A percentile compares a stretch with the other conserved stretches of the same genome.
phyloP scores from a whole-genome alignment of 164 flowering plant species.

The Liriodendron chinense region DNA sequence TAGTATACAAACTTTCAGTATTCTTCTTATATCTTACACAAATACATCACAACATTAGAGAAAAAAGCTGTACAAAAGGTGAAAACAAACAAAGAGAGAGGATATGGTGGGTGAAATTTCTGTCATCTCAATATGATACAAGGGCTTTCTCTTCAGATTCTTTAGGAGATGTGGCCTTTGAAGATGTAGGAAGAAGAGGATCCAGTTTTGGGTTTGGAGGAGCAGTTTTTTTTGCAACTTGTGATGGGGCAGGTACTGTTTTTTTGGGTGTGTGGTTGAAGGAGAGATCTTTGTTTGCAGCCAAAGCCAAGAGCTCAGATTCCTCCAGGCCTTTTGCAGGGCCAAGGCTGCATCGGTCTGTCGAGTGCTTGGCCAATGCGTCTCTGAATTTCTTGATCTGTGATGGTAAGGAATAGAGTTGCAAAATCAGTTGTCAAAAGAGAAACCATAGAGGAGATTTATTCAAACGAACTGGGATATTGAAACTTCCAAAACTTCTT shows the following conservation, averaged over 20 bases:
- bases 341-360: slow-evolving; percentile 67
- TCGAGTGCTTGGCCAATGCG: slow-evolving; percentile 65
- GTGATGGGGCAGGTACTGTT: slow-evolving; percentile 17
- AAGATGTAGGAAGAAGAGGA: slow-evolving; percentile 20
- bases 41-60: not conserved
- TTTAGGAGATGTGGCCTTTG: slow-evolving; percentile 9
- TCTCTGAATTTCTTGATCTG: slow-evolving; percentile 86
- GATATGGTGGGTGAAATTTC: not conserved
- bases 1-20: not conserved
- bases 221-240: slow-evolving; percentile 15
- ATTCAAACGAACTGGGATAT: not conserved
- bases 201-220: slow-evolving; percentile 5
- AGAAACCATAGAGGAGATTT: not conserved
- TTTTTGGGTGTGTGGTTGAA: slow-evolving; percentile 46
- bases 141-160: slow-evolving; percentile 24
- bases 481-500: not conserved
- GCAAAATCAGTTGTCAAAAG: not conserved
- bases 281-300: slow-evolving; percentile 68
- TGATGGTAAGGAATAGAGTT: not conserved
- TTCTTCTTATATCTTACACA: slow-evolving; percentile 3
- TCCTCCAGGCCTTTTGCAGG: slow-evolving; percentile 77
- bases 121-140: slow-evolving; percentile 29
- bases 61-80: not conserved
- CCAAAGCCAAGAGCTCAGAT: slow-evolving; percentile 65
- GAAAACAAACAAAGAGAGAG: not conserved